Evolutionary conservation across 164 flowering plant genomes (phyloP), one percentile per base, ranked within the genome.

Genomic region (Sedum album): DNA sequence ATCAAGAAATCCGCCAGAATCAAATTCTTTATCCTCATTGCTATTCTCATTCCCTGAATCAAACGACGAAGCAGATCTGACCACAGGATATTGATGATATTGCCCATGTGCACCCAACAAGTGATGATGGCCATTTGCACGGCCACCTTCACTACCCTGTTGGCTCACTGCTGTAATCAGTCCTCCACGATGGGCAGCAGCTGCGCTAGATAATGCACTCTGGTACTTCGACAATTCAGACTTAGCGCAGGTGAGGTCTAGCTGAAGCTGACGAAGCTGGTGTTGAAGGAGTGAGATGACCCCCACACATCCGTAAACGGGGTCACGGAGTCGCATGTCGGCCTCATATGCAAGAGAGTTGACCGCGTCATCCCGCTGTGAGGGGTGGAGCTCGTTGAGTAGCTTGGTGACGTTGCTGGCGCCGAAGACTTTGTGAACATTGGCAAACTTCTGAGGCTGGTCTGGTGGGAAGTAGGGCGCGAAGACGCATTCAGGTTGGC

Each of bases 361-460:
- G 30, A 65, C 67, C 30, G 67, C 67, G 11, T 65, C 67, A 28
- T 36, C 67, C 10, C 67, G 67, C 30, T 65, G 67, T 26, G 42
- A 35, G 6, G 67, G 44, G 7, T 36, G 67, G 30, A 65, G 67
- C 6, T 65, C 67, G 46, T 65, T 65, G 48, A 65, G 67, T 17
- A 65, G 42, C 67, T 65, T 65, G 67, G 67, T 35, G 26, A 65
- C 67, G 30, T 65, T 65, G 46, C 67, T 65, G 31, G 67, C 67
- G 46, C 67, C 67, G 30, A 65, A 65, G 5, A 65, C 67, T 38
- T 65, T 65, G 14, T 65, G 67, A 7, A 65, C 67, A 18, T 65
- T 65, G 14, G 67, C 42, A n/a, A 65, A 65, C 30, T 65, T 65
- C 13, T 65, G 42, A 33, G 67, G 67, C 42, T 65, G 46, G 42